A percentile compares a stretch with the other conserved stretches of the same genome.
phyloP scores from a whole-genome alignment of 306 rosid genomes.

The Glycine tomentella region DNA sequence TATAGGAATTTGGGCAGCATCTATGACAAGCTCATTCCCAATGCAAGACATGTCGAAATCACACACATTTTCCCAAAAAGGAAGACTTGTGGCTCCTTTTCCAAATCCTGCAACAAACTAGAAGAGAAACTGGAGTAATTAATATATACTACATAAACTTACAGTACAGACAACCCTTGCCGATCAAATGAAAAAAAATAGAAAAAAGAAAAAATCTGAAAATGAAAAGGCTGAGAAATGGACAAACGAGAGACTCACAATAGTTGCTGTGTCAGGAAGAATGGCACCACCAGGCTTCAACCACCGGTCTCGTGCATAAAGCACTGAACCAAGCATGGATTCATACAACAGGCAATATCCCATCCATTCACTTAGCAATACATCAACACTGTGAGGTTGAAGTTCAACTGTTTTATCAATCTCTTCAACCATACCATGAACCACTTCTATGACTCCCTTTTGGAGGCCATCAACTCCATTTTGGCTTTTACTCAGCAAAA shows the following conservation, averaged over 20 bases:
- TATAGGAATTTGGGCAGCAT: conserved; percentile 78
- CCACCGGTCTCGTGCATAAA: conserved; percentile 89
- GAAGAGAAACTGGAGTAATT: conserved; percentile 39
- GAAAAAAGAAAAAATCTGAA: background rate
- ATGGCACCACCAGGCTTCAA: conserved; percentile 95
- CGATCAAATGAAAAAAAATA: no score
- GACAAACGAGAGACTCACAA: conserved; percentile 63
- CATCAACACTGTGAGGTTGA: conserved; percentile 84
- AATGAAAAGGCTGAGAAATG: background rate
- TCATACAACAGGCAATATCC: conserved; percentile 94
- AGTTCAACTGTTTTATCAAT: conserved; percentile 59
- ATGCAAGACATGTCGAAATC: conserved; percentile 75
- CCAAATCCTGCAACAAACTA: conserved; percentile 98
- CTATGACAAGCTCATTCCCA: conserved; percentile 81
- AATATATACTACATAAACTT: background rate
- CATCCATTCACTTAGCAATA: conserved; percentile 97
- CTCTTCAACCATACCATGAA: conserved; percentile 53
- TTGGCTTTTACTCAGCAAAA: conserved; percentile 53
- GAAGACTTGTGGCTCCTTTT: conserved; percentile 87
- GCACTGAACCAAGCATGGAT: conserved; percentile 95
- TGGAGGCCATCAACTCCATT: conserved; percentile 48
- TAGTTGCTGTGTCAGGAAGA: conserved; percentile 93
- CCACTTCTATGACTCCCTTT: conserved; percentile 75
- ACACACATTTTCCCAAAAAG: conserved; percentile 89
- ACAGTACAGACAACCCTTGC: background rate